Conservation (phyloP, 148 eudicot species). For the Vaccinium myrtillus region DNA sequence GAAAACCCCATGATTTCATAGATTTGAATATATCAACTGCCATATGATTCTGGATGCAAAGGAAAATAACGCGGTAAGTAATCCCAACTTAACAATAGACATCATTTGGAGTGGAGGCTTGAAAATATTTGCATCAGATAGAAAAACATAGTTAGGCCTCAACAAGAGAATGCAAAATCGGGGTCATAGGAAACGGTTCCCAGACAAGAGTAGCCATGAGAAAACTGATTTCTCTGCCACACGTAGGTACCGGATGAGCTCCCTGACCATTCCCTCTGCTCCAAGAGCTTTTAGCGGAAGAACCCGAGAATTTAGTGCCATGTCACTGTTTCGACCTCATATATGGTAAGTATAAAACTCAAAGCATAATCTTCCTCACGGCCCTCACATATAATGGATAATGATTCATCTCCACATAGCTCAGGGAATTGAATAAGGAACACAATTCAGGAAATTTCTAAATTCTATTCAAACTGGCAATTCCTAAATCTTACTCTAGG, state of each 20-base stretch:
- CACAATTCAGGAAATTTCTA: neutral
- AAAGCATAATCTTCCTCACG: neutral
- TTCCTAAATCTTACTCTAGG: constrained; percentile 1
- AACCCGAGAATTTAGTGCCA: neutral
- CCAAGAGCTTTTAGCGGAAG: constrained; percentile 71
- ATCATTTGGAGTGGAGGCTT: neutral
- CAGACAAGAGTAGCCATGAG: constrained; percentile 17
- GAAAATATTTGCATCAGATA: neutral
- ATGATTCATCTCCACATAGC: neutral
- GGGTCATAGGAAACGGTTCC: constrained; percentile 47
- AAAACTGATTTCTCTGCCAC: constrained; percentile 50
- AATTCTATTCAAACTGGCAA: neutral
- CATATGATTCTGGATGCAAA: constrained; percentile 48
- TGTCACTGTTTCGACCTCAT: neutral
- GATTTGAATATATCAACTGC: constrained; percentile 63
- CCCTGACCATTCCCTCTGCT: constrained; percentile 68
- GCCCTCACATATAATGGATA: neutral
- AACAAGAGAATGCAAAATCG: constrained; percentile 63
- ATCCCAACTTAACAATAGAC: neutral
- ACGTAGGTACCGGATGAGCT: constrained; percentile 49
- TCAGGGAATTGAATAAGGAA: neutral
- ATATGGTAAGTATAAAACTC: neutral
- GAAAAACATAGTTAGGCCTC: constrained; percentile 52
- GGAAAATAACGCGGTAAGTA: neutral
- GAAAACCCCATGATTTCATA: constrained; percentile 47